Evolutionary conservation across 75 land plant species (phyloP).

Genomic region (Adiantum capillusveneris): DNA sequence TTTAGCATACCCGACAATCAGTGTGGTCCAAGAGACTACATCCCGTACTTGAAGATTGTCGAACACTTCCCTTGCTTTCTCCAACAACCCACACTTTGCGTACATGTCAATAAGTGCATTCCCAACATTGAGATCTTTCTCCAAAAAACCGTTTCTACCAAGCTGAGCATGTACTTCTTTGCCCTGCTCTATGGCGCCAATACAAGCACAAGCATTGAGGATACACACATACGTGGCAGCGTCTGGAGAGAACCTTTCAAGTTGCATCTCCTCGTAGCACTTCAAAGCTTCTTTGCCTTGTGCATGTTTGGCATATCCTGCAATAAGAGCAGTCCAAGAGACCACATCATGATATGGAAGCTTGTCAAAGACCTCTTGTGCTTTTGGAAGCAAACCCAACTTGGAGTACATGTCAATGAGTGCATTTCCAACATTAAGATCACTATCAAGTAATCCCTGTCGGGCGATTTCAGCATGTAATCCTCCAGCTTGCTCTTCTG

Average conservation of each 20-base stretch:
- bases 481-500: conserved; percentile 24
- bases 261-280: not conserved
- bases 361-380: conserved; percentile 20
- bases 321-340: conserved; percentile 35
- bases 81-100: conserved; percentile 15
- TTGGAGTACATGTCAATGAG: conserved; percentile 42
- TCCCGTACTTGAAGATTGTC: conserved; percentile 1
- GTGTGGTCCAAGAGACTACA: conserved; percentile 17
- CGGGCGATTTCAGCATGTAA: not conserved
- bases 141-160: conserved; percentile 8
- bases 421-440: conserved; percentile 19
- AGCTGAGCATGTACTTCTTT: conserved; percentile 11
- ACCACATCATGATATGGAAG: conserved; percentile 15
- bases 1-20: conserved; percentile 13
- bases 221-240: conserved; percentile 8
- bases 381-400: conserved; percentile 25
- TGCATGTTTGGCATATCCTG: conserved; percentile 36
- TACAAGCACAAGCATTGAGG: conserved; percentile 14
- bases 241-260: not conserved
- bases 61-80: too few species aligned
- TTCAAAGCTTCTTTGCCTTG: conserved; percentile 30
- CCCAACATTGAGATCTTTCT: conserved; percentile 8
- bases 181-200: conserved; percentile 15
- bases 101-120: conserved; percentile 24
- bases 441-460: conserved; percentile 14